phyloP scores from a whole-genome alignment of 768 basidiomycete genomes.

The Suillus luteus region DNA sequence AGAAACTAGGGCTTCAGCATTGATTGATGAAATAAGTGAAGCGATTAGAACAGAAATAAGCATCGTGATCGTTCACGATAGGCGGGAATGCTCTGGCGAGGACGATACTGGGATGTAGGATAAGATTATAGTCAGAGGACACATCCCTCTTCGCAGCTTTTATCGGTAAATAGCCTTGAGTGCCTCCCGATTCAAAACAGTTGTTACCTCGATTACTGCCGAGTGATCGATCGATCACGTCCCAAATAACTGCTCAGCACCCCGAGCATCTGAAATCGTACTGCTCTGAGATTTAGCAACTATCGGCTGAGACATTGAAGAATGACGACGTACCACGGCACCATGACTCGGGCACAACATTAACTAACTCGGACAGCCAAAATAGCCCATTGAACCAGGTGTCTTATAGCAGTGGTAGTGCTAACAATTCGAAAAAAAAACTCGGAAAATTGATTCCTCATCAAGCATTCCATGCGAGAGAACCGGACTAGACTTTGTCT shows the following conservation, averaged over 20 bases:
- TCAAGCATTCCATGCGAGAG: not conserved
- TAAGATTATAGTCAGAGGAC: not conserved
- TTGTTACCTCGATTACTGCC: not conserved
- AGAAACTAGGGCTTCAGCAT: conserved; percentile 23
- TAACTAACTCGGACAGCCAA: not conserved
- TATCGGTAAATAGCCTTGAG: not conserved
- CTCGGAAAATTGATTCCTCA: not conserved
- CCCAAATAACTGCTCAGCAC: not conserved
- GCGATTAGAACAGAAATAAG: conserved; percentile 11
- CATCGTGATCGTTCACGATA: conserved; percentile 18
- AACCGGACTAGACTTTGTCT: not conserved
- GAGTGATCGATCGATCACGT: too few species aligned
- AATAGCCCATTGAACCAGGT: not conserved
- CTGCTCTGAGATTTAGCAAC: not conserved
- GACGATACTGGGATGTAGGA: not conserved
- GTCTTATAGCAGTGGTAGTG: not conserved
- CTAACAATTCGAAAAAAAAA: not conserved
- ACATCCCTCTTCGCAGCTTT: not conserved
- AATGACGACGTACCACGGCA: not conserved
- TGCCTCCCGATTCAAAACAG: not conserved
- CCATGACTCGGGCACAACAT: not conserved
- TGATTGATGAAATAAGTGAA: conserved; percentile 11
- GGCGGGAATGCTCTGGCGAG: not conserved
- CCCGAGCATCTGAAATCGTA: not conserved
- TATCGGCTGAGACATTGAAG: not conserved